Evolutionary conservation across 2,329 filamentous ascomycete species (phyloP), one percentile per base, ranked within the genome.

Genomic region (Aspergillus sp.): DNA sequence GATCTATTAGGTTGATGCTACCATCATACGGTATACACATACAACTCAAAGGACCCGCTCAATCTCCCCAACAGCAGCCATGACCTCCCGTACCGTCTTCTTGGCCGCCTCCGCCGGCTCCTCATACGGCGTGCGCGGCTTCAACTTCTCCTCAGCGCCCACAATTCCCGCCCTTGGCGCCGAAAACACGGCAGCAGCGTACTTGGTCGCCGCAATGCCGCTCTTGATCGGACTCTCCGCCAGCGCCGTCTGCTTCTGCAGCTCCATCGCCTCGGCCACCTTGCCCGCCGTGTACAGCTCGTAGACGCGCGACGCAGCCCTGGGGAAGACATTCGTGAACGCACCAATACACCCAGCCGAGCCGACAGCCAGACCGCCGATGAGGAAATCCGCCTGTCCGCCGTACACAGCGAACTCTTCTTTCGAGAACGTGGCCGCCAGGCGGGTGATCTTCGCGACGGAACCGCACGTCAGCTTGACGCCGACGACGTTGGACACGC

Each of bases 361-460:
- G 1, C 82, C 82, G 3, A 76, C 74, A 2, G 75, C 74, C 13
- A 85, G 59, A 0, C 79, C 81, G 2, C 76, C 79, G 16, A 84
- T 70, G 49, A 90, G 66, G 65, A 88, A 90, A 63, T 90, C 87
- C 1, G 82, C 83, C 71, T 90, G 87, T 0, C 88, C 88, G 1
- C 86, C 87, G 61, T 83, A 90, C 0, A 84, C 81, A 1, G 85
- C 81, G 63, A 91, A 91, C 10, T 77, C 68, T 2, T 80, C 75
- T 0, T 79, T 68, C 0, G 77, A 68, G 53, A 87, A 76, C 16
- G 73, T 72, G 32, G 77, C 79, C 1, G 79, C 73, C 3, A 85
- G 68, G 3, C 82, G 76, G 13, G 80, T 81, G 59, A 83, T 82
- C 69, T 85, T 85, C 35, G 79, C 82, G 17, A 84, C 81, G 38